These are phyloP conservation scores for Dioscorea zingiberensis DNA, from an alignment of 106 monocot species.

Conservation along the genomic window DNA sequence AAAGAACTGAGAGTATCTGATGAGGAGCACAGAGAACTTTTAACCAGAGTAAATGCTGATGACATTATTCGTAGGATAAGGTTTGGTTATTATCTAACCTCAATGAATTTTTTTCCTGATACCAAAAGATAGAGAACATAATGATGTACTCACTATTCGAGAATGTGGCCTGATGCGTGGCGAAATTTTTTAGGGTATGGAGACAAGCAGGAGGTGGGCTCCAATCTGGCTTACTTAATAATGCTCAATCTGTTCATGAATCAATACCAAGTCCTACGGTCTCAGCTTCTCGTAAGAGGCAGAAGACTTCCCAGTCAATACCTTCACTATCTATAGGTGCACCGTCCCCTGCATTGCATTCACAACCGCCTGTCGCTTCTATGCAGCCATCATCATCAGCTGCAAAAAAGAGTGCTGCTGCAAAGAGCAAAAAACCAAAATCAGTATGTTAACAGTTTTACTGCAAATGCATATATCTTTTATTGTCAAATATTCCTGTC, in stretches of 20 bases:
- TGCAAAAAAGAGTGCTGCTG: conserved; percentile 48
- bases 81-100: conserved; percentile 13
- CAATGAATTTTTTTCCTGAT: too few species aligned
- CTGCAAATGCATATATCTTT: not conserved
- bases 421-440: conserved; percentile 81
- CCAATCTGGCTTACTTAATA: conserved; percentile 48
- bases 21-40: conserved; percentile 87
- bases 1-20: conserved; percentile 94
- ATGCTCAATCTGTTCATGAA: conserved; percentile 59
- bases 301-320: conserved; percentile 58
- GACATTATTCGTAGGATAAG: conserved; percentile 93
- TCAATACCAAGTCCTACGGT: conserved; percentile 48
- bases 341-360: conserved; percentile 49
- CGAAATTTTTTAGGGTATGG: conserved; percentile 61
- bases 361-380: conserved; percentile 35
- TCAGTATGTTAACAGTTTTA: conserved; percentile 32
- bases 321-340: conserved; percentile 46
- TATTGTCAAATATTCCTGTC: not conserved
- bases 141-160: not conserved
- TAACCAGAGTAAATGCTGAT: conserved; percentile 85
- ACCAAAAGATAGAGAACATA: too few species aligned
- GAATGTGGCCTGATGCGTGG: not conserved
- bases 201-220: conserved; percentile 48
- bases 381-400: conserved; percentile 61
- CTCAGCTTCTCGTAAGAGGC: conserved; percentile 89